These are phyloP conservation scores for Cyberlindnera mississippiensis DNA, from an alignment of 805 yeast genomes.

Conservation along the genomic window DNA sequence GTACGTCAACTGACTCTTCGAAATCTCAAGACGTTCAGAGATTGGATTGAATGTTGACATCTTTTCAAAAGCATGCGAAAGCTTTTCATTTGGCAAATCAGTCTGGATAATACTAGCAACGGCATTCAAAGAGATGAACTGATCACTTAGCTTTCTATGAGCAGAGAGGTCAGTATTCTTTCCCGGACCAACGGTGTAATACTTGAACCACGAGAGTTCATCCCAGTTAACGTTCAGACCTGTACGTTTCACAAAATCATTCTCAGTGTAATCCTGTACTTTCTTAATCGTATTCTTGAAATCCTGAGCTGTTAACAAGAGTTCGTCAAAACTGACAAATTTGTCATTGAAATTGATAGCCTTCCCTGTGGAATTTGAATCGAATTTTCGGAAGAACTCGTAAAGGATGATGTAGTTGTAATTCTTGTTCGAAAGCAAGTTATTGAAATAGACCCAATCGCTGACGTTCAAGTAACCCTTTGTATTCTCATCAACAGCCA, in stretches of 20 bases:
- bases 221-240: constrained; percentile 35
- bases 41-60: constrained; percentile 30
- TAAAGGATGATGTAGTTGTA: constrained; percentile 50
- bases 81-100: constrained; percentile 36
- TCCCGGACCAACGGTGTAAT: constrained; percentile 16
- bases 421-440: constrained; percentile 43
- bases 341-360: constrained; percentile 36
- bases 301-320: constrained; percentile 28
- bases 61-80: constrained; percentile 24
- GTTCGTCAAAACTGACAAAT: constrained; percentile 36
- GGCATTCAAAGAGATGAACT: constrained; percentile 35
- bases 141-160: constrained; percentile 14
- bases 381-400: constrained; percentile 49
- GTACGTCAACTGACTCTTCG: constrained; percentile 33
- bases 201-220: constrained; percentile 22
- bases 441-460: constrained; percentile 75
- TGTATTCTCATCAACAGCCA: constrained; percentile 69
- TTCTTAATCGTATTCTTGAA: constrained; percentile 32
- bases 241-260: constrained; percentile 29
- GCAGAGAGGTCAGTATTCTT: constrained; percentile 4
- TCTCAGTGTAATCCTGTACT: constrained; percentile 30
- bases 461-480: constrained; percentile 62
- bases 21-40: constrained; percentile 29
- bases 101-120: constrained; percentile 38
- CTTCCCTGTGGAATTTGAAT: constrained; percentile 28